Evolutionary conservation across 192 early-diverging fungal species (phyloP), one percentile per base, ranked within the genome.

Genomic region (Coemansia sp.): DNA sequence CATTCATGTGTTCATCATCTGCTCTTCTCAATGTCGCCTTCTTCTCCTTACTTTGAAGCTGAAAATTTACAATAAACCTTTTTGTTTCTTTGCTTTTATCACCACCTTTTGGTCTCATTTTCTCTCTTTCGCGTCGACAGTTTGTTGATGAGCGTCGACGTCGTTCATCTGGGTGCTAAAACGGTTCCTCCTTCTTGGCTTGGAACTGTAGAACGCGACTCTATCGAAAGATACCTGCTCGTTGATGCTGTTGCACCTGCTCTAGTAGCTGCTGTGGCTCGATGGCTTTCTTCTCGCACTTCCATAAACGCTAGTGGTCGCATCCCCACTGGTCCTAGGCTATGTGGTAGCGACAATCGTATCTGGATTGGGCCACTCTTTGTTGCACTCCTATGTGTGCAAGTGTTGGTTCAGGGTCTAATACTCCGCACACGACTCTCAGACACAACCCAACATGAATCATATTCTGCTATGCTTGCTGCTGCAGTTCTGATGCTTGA

Each of bases 321-420:
- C 12, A 44, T 44, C 3, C 16, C 10, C 47, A 30, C 48, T 60
- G 38, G 38, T 14, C 38, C 38, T 14, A 44, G 38, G 14, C 38
- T 60, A 12, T 18, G 55, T 27, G 41, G 50, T 12, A 50, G 31
- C 18, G 74, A 77, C 62, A 77, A 71, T 44, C 59, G 74, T 23
- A 53, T 50, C 21, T 71, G 74, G 74, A 60, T 77, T 7, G 74
- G 69, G 1, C 74, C 74, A 0, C 26, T 62, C 16, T 22, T 77
- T 25, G 53, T 63, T 31, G 8, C 38, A 5, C 27, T 68, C 4
- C 5, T 71, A 7, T 38, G 32, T 22, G 41, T 4, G 5, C 74
- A 68, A 25, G 41, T 41, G 5, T 10, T 49, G 7, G 28, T 68
- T 5, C 69, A 68, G 24, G 38, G 53, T 16, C 2, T 64, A 4